Evolutionary conservation across 768 basidiomycete genomes (phyloP), one percentile per base, ranked within the genome.

Genomic region (Suillus sp.): DNA sequence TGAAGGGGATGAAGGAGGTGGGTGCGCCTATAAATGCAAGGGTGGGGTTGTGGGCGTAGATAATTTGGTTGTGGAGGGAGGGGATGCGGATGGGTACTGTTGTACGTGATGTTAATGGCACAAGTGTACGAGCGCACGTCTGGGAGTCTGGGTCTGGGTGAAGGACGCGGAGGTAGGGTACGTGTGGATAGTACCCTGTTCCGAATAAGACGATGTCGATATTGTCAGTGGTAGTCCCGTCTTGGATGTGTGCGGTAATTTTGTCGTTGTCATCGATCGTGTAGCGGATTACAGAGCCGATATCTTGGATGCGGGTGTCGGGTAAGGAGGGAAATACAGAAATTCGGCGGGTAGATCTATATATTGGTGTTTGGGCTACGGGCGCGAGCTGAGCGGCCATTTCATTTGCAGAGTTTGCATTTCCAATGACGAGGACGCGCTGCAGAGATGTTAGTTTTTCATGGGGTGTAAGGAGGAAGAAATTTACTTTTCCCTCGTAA

Each of bases 401-500:
- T 56, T 85, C 84, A 65, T 85, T 85, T 40, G 78, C 76, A 2
- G 84, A 84, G 57, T 84, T 82, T 22, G 81, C 84, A 27, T 84
- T 84, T 13, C 81, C 84, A 4, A 85, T 69, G 11, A 85, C 75
- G 1, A 83, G 74, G 25, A 79, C 74, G 20, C 78, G 78, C 84
- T 85, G 53, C 25, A 18, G 16, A 8, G 9, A 32, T 32, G 11
- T 57, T 27, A 40, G 55, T 38, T 20, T 25, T 5, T 35, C 37
- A 9, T 32, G 7, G 11, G 1, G 43, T 37, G 27, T 37, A 13
- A 40, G 8, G 13, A 37, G 16, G 4, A 8, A 5, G 16, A 20
- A 55, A 34, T 59, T 5, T 59, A 76, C 76, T 68, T 77, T 77
- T 60, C 66, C 70, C 34, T 79, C 75, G 61, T 77, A 79, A 2